These are phyloP conservation scores for Fusarium cyanostomum DNA, from an alignment of 2,329 filamentous ascomycete species.

Conservation along the genomic window DNA sequence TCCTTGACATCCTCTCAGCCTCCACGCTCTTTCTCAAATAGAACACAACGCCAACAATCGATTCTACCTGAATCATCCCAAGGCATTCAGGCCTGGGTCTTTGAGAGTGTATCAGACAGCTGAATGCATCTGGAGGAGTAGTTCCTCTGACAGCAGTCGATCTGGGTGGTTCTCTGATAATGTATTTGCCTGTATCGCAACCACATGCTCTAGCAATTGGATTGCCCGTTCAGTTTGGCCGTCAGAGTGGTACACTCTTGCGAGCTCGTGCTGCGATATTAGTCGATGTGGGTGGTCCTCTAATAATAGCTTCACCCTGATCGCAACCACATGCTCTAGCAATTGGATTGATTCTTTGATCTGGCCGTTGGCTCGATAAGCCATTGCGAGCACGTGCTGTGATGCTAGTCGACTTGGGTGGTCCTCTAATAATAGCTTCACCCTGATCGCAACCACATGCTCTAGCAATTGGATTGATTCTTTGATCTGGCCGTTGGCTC, in stretches of 20 bases:
- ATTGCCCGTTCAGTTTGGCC: conserved; percentile 1
- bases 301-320: too few species aligned
- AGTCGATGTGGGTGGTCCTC: too few species aligned
- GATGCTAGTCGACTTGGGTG: conserved; percentile 1
- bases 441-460: background rate
- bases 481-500: background rate
- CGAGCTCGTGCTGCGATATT: conserved; percentile 1
- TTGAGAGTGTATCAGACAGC: too few species aligned
- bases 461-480: background rate
- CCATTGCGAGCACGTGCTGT: conserved; percentile 1
- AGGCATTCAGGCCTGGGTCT: too few species aligned
- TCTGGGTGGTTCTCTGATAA: too few species aligned
- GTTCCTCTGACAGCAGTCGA: too few species aligned
- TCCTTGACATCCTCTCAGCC: too few species aligned
- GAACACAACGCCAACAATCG: too few species aligned
- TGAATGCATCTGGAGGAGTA: too few species aligned
- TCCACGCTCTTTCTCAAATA: too few species aligned
- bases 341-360: conserved; percentile 2
- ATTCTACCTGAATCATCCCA: too few species aligned
- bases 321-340: conserved; percentile 11
- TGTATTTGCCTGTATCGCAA: too few species aligned
- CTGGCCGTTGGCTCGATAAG: conserved; percentile 1
- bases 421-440: background rate
- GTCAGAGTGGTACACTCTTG: background rate
- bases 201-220: conserved; percentile 6